phyloP scores from a whole-genome alignment of 495 filamentous ascomycete genomes.

The Podospora anserina region DNA sequence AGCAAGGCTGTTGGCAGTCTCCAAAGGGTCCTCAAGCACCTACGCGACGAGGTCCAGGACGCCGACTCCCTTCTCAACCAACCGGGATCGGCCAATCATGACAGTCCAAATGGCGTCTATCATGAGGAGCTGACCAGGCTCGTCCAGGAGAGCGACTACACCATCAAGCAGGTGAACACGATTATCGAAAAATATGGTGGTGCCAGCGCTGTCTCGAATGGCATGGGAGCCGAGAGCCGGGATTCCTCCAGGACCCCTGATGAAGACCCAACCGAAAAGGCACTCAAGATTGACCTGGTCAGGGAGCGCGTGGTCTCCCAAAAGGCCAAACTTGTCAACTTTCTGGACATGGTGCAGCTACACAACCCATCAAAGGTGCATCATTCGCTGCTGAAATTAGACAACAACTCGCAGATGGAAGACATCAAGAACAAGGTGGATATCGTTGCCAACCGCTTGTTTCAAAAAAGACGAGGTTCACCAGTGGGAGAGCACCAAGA shows the following conservation, averaged over 20 bases:
- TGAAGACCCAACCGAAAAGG: slow-evolving; percentile 28
- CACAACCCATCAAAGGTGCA: slow-evolving; percentile 39
- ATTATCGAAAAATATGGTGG: slow-evolving; percentile 42
- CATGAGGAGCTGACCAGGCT: slow-evolving; percentile 42
- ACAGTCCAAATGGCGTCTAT: slow-evolving; percentile 31
- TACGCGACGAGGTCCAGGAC: slow-evolving; percentile 49
- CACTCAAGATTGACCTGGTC: slow-evolving; percentile 37
- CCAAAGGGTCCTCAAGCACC: slow-evolving; percentile 46
- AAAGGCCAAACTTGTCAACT: slow-evolving; percentile 43
- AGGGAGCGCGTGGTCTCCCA: slow-evolving; percentile 38
- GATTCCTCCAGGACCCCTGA: slow-evolving; percentile 13
- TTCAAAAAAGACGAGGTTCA: slow-evolving; percentile 35
- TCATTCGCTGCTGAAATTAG: slow-evolving; percentile 18
- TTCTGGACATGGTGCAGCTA: slow-evolving; percentile 47
- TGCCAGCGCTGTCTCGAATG: slow-evolving; percentile 15
- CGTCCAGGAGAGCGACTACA: slow-evolving; percentile 48
- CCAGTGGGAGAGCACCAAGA: slow-evolving; percentile 42
- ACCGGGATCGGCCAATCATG: slow-evolving; percentile 17
- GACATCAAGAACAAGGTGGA: slow-evolving; percentile 52
- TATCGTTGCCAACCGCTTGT: slow-evolving; percentile 46
- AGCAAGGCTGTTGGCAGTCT: slow-evolving; percentile 42
- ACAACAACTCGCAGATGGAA: slow-evolving; percentile 33
- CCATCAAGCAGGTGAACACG: slow-evolving; percentile 46
- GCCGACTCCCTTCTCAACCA: slow-evolving; percentile 47
- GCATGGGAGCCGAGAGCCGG: not conserved